A percentile compares a stretch with the other conserved stretches of the same genome.
Evolutionary conservation across 2,329 filamentous ascomycete species (phyloP).

Genomic region (Alternaria novae-zelandiae): DNA sequence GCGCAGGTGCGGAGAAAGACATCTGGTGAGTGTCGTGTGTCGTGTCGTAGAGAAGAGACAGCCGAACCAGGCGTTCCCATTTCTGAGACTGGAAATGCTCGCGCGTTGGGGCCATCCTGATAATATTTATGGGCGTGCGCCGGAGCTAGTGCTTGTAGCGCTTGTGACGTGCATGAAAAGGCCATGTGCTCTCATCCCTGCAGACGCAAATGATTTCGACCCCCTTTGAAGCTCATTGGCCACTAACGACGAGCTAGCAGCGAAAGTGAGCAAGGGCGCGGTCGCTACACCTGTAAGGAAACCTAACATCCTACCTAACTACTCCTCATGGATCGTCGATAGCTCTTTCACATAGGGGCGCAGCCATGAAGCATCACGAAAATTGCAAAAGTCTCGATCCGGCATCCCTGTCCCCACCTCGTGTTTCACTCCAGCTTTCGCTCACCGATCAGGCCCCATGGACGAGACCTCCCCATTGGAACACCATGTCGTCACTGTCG

Average conservation of each 20-base stretch:
- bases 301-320: slow-evolving; percentile 8
- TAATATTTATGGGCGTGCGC: slow-evolving; percentile 10
- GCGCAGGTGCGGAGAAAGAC: neutral
- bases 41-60: neutral
- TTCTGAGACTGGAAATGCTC: neutral
- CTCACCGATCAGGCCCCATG: slow-evolving; percentile 17
- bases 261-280: slow-evolving; percentile 3
- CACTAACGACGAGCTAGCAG: slow-evolving; percentile 1
- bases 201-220: neutral
- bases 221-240: neutral
- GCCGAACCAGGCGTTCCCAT: neutral
- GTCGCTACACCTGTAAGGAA: slow-evolving; percentile 5
- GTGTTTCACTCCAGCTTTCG: slow-evolving; percentile 8
- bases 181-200: slow-evolving; percentile 1
- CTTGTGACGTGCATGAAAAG: slow-evolving; percentile 22
- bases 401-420: slow-evolving; percentile 3
- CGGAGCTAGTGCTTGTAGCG: slow-evolving; percentile 15
- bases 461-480: slow-evolving; percentile 3
- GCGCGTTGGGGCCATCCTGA: neutral
- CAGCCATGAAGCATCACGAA: neutral
- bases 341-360: neutral
- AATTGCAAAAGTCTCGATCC: neutral
- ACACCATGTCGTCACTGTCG: slow-evolving; percentile 1
- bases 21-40: neutral
- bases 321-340: neutral